Conservation (phyloP, 2,329 filamentous ascomycete species). For the Zasmidium cellare region DNA sequence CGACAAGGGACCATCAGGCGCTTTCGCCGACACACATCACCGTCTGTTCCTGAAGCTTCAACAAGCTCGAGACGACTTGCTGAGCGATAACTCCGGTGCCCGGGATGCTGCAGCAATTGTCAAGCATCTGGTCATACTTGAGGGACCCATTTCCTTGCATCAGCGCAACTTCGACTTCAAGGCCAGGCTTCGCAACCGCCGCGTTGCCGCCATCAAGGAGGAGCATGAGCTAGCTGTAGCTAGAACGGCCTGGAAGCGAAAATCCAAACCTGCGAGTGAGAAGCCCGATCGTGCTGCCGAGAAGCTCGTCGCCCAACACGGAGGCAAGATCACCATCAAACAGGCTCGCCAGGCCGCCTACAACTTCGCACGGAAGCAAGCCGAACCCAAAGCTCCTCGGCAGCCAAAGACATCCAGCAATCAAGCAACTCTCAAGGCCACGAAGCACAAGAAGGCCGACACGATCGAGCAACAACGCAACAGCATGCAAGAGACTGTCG, state of each 20-base stretch:
- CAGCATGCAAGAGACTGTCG: background rate
- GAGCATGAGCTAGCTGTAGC: background rate
- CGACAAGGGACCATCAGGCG: background rate
- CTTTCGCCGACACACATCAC: background rate
- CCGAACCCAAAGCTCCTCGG: background rate
- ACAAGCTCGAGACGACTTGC: background rate
- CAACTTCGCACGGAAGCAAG: background rate
- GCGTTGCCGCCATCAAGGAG: background rate
- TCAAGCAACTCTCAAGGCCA: background rate
- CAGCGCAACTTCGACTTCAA: background rate
- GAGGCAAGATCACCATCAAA: no score
- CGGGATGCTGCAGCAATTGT: background rate
- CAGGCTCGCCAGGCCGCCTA: background rate
- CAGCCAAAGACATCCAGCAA: background rate
- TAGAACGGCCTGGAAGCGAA: background rate
- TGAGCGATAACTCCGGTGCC: background rate
- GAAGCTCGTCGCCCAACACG: no score
- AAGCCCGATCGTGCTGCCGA: background rate
- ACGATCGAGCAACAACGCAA: background rate
- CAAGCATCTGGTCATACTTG: background rate
- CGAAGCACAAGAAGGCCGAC: background rate
- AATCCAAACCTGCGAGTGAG: background rate
- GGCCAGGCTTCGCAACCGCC: background rate
- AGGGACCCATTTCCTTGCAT: background rate
- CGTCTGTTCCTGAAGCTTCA: background rate